These are phyloP conservation scores for Globisporangium parvum DNA, from an alignment of 352 stramenopile genomes.

Conservation along the genomic window DNA sequence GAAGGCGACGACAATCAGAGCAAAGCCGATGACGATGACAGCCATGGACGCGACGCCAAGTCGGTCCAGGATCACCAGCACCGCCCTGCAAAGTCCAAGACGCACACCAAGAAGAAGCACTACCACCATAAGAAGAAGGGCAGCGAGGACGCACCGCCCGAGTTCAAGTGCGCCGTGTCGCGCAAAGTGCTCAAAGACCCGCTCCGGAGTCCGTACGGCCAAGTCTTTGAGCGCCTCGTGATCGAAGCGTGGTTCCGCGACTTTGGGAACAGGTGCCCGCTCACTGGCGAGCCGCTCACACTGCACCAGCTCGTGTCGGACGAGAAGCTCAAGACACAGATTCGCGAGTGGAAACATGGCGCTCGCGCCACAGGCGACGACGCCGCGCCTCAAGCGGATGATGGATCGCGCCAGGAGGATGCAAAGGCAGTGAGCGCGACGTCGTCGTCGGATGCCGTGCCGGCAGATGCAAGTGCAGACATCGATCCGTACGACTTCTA, in stretches of 20 bases:
- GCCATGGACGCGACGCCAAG: conserved; percentile 9
- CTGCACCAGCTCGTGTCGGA: conserved; percentile 43
- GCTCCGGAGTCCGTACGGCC: conserved; percentile 64
- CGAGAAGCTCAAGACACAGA: conserved; percentile 47
- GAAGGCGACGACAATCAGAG: conserved; percentile 19
- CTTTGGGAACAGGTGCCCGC: conserved; percentile 75
- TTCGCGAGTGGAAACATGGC: conserved; percentile 60
- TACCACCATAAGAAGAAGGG: conserved; percentile 25
- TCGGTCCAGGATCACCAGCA: background rate
- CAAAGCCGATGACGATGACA: conserved; percentile 21
- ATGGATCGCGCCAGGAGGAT: background rate
- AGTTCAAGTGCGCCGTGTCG: conserved; percentile 76
- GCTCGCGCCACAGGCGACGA: background rate
- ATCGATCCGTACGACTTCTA: conserved; percentile 15
- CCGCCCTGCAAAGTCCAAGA: conserved; percentile 17
- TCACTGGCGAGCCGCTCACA: conserved; percentile 65
- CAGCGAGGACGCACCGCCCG: conserved; percentile 23
- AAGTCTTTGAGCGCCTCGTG: conserved; percentile 72
- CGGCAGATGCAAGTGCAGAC: conserved; percentile 1
- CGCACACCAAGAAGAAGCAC: conserved; percentile 33
- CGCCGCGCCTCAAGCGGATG: background rate
- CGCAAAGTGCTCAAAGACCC: conserved; percentile 64
- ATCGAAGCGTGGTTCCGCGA: conserved; percentile 79
- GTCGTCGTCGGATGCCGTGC: background rate
- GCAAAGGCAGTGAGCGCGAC: background rate